Percentiles rank a stretch among this genome's conserved stretches.
phyloP scores from a whole-genome alignment of 257 asterid genomes.

The Verbena officinalis region DNA sequence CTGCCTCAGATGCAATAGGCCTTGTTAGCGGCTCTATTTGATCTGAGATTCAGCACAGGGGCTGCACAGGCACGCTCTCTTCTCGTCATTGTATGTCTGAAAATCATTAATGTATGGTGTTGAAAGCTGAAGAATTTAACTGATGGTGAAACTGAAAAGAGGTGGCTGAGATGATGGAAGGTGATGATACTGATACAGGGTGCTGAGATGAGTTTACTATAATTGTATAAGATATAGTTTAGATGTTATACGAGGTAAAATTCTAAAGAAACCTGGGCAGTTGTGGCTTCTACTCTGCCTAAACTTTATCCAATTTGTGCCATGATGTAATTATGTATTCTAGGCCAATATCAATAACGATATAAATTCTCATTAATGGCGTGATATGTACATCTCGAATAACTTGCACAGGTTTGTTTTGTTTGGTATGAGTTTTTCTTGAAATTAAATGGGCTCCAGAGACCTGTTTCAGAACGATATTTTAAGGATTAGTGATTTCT shows the following conservation, averaged over 20 bases:
- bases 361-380: neutral
- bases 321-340: constrained; percentile 27
- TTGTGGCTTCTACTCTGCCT: neutral
- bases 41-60: neutral
- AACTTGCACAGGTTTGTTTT: no score
- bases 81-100: neutral
- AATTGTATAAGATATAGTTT: constrained; percentile 11
- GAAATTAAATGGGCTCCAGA: no score
- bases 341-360: neutral
- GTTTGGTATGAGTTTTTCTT: no score
- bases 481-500: no score
- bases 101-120: neutral
- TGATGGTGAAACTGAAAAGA: constrained; percentile 6
- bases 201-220: neutral
- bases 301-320: neutral
- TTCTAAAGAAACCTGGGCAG: constrained; percentile 3
- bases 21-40: constrained; percentile 20
- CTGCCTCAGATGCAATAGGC: constrained; percentile 24
- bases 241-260: constrained; percentile 20
- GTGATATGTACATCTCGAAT: no score
- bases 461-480: no score
- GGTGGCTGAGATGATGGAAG: neutral
- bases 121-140: neutral
- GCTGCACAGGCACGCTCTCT: neutral
- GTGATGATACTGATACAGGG: neutral